Conservation (phyloP, 208 protist species). For the Leishmania turanica region DNA sequence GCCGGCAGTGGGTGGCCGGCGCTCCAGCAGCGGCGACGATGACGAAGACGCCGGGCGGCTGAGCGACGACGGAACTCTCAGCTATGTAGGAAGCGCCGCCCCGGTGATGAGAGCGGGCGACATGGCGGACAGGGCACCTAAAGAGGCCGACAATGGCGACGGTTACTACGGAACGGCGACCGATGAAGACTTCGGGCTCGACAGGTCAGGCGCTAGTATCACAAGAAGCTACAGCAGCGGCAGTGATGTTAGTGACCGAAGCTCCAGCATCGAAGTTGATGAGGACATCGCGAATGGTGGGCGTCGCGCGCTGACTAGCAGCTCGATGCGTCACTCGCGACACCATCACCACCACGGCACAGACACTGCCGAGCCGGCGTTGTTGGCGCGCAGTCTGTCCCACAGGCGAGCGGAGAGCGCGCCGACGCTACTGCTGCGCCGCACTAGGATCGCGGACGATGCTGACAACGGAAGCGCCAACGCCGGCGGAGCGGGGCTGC, state of each 20-base stretch:
- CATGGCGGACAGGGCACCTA: background rate
- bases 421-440: slow-evolving; percentile 16
- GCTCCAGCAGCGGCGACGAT: background rate
- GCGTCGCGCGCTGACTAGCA: background rate
- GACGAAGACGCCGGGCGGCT: background rate
- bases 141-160: background rate
- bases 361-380: background rate
- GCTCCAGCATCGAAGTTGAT: background rate
- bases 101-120: background rate
- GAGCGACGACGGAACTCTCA: background rate
- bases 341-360: background rate
- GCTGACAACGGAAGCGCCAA: background rate
- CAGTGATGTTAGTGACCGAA: slow-evolving; percentile 1
- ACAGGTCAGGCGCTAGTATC: background rate
- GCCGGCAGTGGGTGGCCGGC: background rate
- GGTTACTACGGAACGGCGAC: background rate
- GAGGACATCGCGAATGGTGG: background rate
- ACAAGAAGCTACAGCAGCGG: background rate
- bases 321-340: background rate
- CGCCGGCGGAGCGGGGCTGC: background rate
- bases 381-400: slow-evolving; percentile 13
- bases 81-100: background rate
- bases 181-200: background rate
- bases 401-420: slow-evolving; percentile 25
- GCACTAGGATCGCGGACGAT: background rate